Evolutionary conservation across 1,284 basidiomycete species (phyloP).

Genomic region (Kalmanozyma brasiliensis): DNA sequence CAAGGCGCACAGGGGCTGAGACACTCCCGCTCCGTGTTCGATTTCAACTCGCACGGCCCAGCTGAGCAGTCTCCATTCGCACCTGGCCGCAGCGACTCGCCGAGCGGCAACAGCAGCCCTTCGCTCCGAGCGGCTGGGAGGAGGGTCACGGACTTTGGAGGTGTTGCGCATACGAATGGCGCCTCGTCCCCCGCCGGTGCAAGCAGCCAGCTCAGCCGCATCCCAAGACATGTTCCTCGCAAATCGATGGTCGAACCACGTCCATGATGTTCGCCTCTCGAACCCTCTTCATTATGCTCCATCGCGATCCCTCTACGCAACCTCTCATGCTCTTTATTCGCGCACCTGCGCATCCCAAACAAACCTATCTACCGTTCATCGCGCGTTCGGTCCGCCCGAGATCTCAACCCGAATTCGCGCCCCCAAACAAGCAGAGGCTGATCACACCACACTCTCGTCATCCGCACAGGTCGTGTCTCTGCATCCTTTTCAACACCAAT

Average conservation of each 20-base stretch:
- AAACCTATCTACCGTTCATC: too few relatives aligned
- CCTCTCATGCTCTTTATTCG: too few relatives aligned
- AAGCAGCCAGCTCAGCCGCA: constrained; percentile 20
- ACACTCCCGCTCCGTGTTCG: constrained; percentile 21
- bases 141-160: constrained; percentile 23
- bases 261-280: constrained; percentile 9
- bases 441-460: too few relatives aligned
- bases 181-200: background rate
- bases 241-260: constrained; percentile 11
- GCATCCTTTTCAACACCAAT: too few relatives aligned
- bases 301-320: too few relatives aligned
- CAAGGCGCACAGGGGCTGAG: constrained; percentile 6
- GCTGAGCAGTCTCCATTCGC: constrained; percentile 23
- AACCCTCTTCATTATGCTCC: too few relatives aligned
- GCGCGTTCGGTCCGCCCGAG: too few relatives aligned
- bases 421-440: too few relatives aligned
- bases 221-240: constrained; percentile 20
- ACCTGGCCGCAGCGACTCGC: constrained; percentile 6
- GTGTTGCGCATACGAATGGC: background rate
- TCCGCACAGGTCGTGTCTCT: too few relatives aligned
- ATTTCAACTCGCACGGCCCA: constrained; percentile 15
- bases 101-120: background rate
- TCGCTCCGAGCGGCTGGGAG: constrained; percentile 7
- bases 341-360: too few relatives aligned
- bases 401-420: too few relatives aligned